Evolutionary conservation across 805 yeast species (phyloP), one percentile per base, ranked within the genome.

Genomic region (Torulaspora franciscae): DNA sequence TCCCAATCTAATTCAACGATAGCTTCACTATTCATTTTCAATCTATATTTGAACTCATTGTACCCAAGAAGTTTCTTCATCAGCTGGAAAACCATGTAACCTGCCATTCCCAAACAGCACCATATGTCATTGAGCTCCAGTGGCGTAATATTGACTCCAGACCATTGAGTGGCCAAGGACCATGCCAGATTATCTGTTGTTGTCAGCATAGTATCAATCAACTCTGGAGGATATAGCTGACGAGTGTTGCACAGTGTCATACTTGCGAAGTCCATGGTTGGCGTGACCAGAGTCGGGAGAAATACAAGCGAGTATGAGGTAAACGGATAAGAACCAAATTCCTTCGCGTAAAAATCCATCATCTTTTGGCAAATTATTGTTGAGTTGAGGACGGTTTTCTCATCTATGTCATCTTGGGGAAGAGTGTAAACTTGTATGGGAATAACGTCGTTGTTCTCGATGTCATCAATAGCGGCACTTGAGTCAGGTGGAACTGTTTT

Each of bases 291-390:
- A 19, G 81, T 81, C 8, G 78, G 73, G 4, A 91, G 81, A 62
- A 91, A 88, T 1, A 84, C 80, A 30, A 93, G 57, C 0, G 89
- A 77, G 57, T 83, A 89, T 19, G 93, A 80, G 13, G 88, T 79
- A 58, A 87, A 91, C 0, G 99, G 98, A 51, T 80, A 95, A 0
- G 97, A 85, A 4, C 97, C 96, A 63, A 83, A 93, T 54, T 90
- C 96, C 51, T 84, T 81, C 41, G 88, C 80, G 55, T 80, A 88
- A 58, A 75, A 89, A 48, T 89, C 95, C 57, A 93, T 72, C 0
- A 95, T 95, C 55, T 77, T 80, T 53, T 80, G 80, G 5, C 90
- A 69, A 38, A 89, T 83, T 7, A 85, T 69, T 26, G 95, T 84
- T 0, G 95, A 78, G 57, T 90, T 90, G 54, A 9, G 82, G 81